Evolutionary conservation across 768 basidiomycete species (phyloP).

Genomic region (Kwoniella heveanensis): DNA sequence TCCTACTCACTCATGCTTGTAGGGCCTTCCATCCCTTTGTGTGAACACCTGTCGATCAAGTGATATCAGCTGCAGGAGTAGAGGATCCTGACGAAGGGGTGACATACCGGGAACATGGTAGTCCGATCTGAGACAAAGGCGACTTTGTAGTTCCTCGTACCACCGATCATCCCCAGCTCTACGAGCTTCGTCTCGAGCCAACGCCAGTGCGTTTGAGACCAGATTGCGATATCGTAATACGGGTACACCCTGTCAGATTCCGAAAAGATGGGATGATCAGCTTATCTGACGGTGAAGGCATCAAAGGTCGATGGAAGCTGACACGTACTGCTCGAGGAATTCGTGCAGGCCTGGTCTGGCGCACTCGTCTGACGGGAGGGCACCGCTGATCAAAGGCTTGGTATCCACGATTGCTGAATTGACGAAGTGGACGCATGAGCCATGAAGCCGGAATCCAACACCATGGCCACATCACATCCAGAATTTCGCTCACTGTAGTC

Average conservation of each 20-base stretch:
- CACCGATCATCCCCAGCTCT: slow-evolving; percentile 81
- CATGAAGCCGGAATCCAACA: too few relatives aligned
- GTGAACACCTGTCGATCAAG: slow-evolving; percentile 62
- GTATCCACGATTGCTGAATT: slow-evolving; percentile 79
- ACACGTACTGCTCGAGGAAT: slow-evolving; percentile 66
- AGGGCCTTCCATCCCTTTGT: slow-evolving; percentile 70
- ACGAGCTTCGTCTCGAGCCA: slow-evolving; percentile 87
- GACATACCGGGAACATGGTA: slow-evolving; percentile 73
- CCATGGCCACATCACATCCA: too few relatives aligned
- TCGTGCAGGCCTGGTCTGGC: slow-evolving; percentile 80
- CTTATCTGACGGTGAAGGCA: neutral
- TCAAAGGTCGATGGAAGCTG: neutral
- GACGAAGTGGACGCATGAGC: too few relatives aligned
- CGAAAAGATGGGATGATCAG: neutral
- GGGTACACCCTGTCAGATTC: slow-evolving; percentile 62
- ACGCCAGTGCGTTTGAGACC: slow-evolving; percentile 79
- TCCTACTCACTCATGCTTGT: slow-evolving; percentile 67
- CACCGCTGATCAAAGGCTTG: slow-evolving; percentile 78
- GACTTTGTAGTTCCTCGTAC: slow-evolving; percentile 67
- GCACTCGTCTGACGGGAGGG: slow-evolving; percentile 76
- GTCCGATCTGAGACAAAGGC: slow-evolving; percentile 76
- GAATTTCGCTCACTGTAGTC: slow-evolving; percentile 87
- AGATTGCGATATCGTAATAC: slow-evolving; percentile 85
- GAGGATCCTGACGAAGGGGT: too few relatives aligned
- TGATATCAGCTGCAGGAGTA: too few relatives aligned